Evolutionary conservation across 2,329 filamentous ascomycete genomes (phyloP).

Genomic region (Claviceps purpurea): DNA sequence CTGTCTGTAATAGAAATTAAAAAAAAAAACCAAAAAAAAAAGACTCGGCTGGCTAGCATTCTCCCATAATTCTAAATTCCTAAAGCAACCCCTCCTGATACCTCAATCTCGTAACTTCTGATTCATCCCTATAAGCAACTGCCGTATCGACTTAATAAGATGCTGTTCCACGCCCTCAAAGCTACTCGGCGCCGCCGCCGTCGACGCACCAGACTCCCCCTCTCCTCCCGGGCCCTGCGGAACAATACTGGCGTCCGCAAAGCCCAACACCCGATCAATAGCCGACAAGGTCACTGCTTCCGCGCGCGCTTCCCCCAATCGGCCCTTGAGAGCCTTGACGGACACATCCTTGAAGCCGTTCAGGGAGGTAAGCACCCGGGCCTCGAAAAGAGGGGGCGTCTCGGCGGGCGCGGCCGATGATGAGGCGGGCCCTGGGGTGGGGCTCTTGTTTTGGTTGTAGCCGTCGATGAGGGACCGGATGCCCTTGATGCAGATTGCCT

Average conservation of each 20-base stretch:
- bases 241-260: conserved; percentile 30
- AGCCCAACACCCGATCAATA: conserved; percentile 35
- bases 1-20: too few species aligned
- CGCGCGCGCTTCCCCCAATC: conserved; percentile 27
- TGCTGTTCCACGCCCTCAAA: conserved; percentile 28
- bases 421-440: conserved; percentile 12
- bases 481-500: conserved; percentile 31
- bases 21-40: neutral
- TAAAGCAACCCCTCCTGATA: neutral
- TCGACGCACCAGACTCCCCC: conserved; percentile 11
- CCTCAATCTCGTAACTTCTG: conserved; percentile 19
- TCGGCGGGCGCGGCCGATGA: conserved; percentile 7
- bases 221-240: conserved; percentile 19
- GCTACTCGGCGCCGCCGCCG: conserved; percentile 11
- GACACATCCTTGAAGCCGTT: conserved; percentile 33
- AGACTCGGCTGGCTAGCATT: neutral
- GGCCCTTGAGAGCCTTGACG: conserved; percentile 26
- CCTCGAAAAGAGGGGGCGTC: conserved; percentile 20
- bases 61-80: too few species aligned
- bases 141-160: conserved; percentile 26
- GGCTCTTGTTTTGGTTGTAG: conserved; percentile 22
- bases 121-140: conserved; percentile 26
- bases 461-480: conserved; percentile 30
- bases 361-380: conserved; percentile 28
- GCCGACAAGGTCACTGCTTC: conserved; percentile 36